Base-by-base conservation (phyloP, 1,284 basidiomycete genomes). In the Microbotryomycetes sp. region DNA sequence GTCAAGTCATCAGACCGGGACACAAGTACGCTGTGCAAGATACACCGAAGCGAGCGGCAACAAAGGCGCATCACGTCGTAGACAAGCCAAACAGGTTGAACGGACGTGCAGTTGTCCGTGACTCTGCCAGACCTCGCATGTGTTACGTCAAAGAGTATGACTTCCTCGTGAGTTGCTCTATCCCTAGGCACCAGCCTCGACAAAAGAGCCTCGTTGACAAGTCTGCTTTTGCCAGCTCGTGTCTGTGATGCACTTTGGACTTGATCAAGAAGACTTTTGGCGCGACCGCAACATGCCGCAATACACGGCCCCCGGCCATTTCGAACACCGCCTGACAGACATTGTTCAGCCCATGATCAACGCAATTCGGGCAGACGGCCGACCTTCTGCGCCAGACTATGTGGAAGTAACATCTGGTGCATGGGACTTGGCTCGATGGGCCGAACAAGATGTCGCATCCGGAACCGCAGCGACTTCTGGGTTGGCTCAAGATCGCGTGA, bases 371-470 rank as follows among this genome's bases (percentile, higher is more conserved):
- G 61, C 64, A 18, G 61, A 62, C 48, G 68, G 73, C 7, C 60
- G 65, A 1, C 60, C 62, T 0, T 53, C 59, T 1, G 73, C 73
- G 3, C 75, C 75, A 7, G 76, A 77, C 60, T 67, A 75, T 47
- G 69, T 75, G 64, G 64, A 76, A 46, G 70, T 77, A 57, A 69
- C 73, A 28, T 73, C 72, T 6, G 73, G 74, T 7, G 61, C 73
- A 41, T 77, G 74, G 73, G 76, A 77, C 56, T 64, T 77, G 45
- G 76, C 75, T 0, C 64, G 70, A 18, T 77, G 73, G 71, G 75
- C 76, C 4, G 65, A 70, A 52, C 67, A 75, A 58, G 76, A 77
- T 54, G 63, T 71, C 15, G 68, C 64, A 4, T 70, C 62, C 5
- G 62, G 67, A 24, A 57, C 64, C 9, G 67, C 66, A 18, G 63